Evolutionary conservation across 2,329 filamentous ascomycete genomes (phyloP), one percentile per base, ranked within the genome.

Genomic region (Botrytis medusae): DNA sequence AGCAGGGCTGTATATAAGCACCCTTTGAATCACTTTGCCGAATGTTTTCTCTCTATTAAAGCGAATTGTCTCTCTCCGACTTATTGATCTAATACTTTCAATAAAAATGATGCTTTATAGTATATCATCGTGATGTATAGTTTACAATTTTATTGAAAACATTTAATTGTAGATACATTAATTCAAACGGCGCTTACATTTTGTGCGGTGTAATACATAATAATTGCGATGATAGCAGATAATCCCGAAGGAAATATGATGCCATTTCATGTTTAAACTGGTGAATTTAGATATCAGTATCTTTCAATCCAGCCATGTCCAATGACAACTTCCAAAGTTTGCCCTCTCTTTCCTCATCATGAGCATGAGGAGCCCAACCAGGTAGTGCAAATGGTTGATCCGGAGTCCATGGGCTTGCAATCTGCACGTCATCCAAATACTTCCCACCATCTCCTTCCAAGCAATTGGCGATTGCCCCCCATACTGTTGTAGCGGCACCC

Each of bases 1-100:
- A 51, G 2, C 10, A 0, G 0, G 0, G 12, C 6, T 14, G 10
- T n/a, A 37, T 37, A 34, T 5, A 9, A 37, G 6, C 34, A 37
- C 34, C 6, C 6, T 37, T 37, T 37, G 6, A 37, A 8, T 37
- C 34, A 37, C 34, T 37, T 37, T 37, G 34, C 34, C 34, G 34
- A 6, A 37, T 37, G 6, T 37, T 8, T 37, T 37, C 9, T 37
- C 34, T 9, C 34, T 37, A 37, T 8, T 37, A 37, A 37, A 37
- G 1, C 34, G 7, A 37, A 9, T 8, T 6, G 1, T 37, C 34
- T 37, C 34, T 37, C 34, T 37, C 34, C 8, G 34, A 37, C 8
- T 37, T 37, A 37, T 8, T 37, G 9, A 37, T 37, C 34, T 37
- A 37, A 9, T 37, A 9, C 5, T 37, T 37, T 37, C 37, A 37